phyloP scores from a whole-genome alignment of 345 rosid species.

The Durio zibethinus region DNA sequence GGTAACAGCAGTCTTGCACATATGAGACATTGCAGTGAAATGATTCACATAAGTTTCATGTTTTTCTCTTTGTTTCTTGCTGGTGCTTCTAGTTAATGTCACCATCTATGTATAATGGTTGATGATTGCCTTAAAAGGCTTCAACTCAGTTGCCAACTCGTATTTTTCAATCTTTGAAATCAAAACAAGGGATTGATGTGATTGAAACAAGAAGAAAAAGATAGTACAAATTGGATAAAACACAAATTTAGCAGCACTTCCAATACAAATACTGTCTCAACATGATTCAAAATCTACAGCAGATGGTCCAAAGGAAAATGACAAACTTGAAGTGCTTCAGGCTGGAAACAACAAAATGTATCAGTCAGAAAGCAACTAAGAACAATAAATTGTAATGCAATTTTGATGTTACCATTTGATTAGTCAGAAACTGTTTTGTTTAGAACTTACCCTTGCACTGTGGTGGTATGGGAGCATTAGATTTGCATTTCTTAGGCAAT shows the following conservation, averaged over 20 bases:
- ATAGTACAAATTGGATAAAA: neutral
- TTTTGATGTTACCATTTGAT: neutral
- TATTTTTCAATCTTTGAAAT: neutral
- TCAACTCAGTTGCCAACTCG: too few species aligned
- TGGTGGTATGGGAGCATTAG: constrained; percentile 37
- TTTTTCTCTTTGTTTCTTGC: neutral
- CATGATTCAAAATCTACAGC: neutral
- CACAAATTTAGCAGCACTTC: neutral
- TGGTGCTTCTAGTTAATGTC: neutral
- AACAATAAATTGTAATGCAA: too few species aligned
- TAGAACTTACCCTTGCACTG: constrained; percentile 29
- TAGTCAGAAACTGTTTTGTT: neutral
- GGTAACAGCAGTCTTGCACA: neutral
- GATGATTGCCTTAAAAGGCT: neutral
- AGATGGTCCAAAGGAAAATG: neutral
- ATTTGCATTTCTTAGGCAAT: constrained; percentile 49
- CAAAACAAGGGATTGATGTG: neutral
- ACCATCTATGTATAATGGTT: neutral
- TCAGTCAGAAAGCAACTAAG: neutral
- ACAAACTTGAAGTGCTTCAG: constrained; percentile 2
- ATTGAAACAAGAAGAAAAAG: neutral
- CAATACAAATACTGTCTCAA: neutral
- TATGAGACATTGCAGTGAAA: neutral
- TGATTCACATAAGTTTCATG: neutral
- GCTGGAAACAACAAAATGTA: neutral